A percentile compares a stretch with the other conserved stretches of the same genome.
Conservation (phyloP, 1,284 basidiomycete genomes). For the Peniophora sp. region DNA sequence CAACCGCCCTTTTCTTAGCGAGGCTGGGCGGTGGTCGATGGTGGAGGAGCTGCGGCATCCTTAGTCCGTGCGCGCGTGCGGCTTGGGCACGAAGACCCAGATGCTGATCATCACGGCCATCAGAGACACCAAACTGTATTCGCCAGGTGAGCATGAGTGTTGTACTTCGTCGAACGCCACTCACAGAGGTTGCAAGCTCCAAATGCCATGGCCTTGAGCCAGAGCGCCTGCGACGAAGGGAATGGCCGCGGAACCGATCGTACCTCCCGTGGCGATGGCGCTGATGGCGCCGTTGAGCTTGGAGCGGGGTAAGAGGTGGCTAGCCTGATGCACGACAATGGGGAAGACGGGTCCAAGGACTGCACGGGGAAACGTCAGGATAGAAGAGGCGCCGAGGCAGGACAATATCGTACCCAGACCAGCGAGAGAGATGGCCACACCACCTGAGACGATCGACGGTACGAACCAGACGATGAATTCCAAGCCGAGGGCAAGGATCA, state of each 20-base stretch:
- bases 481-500: conserved; percentile 28
- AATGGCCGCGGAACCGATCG: conserved; percentile 40
- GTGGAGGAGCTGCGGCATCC: too few species aligned
- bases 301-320: conserved; percentile 37
- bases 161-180: conserved; percentile 15
- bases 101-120: conserved; percentile 30
- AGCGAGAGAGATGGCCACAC: conserved; percentile 42
- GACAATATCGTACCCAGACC: conserved; percentile 23
- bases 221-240: conserved; percentile 50
- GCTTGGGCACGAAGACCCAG: conserved; percentile 21
- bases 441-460: conserved; percentile 40
- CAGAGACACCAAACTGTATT: conserved; percentile 32
- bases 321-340: conserved; percentile 40
- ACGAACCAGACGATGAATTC: conserved; percentile 53
- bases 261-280: conserved; percentile 44
- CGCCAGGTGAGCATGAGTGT: not conserved
- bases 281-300: conserved; percentile 45
- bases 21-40: too few species aligned
- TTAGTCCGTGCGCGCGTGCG: conserved; percentile 1
- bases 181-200: conserved; percentile 45
- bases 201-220: conserved; percentile 39
- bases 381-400: too few species aligned
- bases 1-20: too few species aligned
- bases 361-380: too few species aligned
- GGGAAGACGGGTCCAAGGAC: conserved; percentile 45